Base-by-base conservation (phyloP, 495 filamentous ascomycete species). In the Lichenothelia convexa region DNA sequence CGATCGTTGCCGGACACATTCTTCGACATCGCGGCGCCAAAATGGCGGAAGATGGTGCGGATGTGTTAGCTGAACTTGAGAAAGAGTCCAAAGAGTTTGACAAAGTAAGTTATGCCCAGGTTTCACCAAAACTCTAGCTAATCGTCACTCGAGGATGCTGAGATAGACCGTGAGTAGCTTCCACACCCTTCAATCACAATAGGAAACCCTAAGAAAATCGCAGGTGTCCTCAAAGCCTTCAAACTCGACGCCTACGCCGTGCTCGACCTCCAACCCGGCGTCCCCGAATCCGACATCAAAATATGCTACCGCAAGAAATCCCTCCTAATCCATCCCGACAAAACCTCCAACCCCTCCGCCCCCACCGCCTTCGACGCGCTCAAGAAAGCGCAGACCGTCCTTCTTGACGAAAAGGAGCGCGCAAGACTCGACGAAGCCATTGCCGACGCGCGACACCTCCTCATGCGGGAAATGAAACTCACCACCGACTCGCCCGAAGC, bases 161-260 rank as follows among this genome's bases (percentile, higher is more conserved):
- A 95, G 58, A 94, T 95, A 51, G 81, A 85, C 50, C 81, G 87
- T n/a, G n/a, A n/a, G n/a, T n/a, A n/a, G n/a, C n/a, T n/a, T n/a
- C n/a, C n/a, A n/a, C n/a, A n/a, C n/a, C n/a, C n/a, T n/a, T n/a
- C n/a, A n/a, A n/a, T n/a, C n/a, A n/a, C n/a, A n/a, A n/a, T 32
- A 34, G 23, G 47, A 36, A 20, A 3, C 36, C 18, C 33, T 32
- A 39, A 6, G 17, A 22, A 53, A n/a, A n/a, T n/a, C n/a, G n/a
- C n/a, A n/a, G n/a, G n/a, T 35, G 94, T 97, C 48, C 64, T 91
- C 44, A 78, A 79, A 50, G 80, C 84, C 34, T 97, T 94, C 53
- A 67, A 74, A 48, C 69, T 92, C 45, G 80, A 94, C 65, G 81
- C 86, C 47, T 95, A 95, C 62, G 78, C 85, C 30, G 82, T 95